A percentile compares a stretch with the other conserved stretches of the same genome.
phyloP scores from a whole-genome alignment of 805 yeast genomes.

The Yarrowia sp. region DNA sequence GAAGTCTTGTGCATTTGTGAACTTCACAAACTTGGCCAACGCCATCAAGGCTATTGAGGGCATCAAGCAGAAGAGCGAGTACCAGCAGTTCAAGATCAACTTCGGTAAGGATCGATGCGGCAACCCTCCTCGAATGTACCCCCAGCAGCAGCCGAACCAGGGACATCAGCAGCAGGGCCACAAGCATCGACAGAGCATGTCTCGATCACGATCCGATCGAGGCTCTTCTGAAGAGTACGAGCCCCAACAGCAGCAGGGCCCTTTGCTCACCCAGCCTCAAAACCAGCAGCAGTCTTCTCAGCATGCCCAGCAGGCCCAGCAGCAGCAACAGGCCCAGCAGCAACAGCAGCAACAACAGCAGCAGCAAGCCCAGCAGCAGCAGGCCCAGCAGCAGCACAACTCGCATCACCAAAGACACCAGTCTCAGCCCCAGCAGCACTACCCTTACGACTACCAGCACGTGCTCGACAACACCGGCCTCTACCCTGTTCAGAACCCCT shows the following conservation, averaged over 20 bases:
- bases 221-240: conserved; percentile 6
- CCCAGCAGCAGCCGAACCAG: conserved; percentile 15
- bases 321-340: neutral
- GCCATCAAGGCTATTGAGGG: conserved; percentile 93
- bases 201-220: conserved; percentile 18
- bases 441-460: conserved; percentile 6
- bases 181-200: neutral
- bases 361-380: neutral
- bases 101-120: conserved; percentile 97
- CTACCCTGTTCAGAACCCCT: conserved; percentile 20
- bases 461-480: conserved; percentile 4
- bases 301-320: neutral
- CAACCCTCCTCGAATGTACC: conserved; percentile 58
- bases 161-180: neutral
- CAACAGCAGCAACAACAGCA: neutral
- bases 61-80: conserved; percentile 66
- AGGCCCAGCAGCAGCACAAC: neutral
- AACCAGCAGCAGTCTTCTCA: neutral
- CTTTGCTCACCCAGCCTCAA: neutral
- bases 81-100: conserved; percentile 69
- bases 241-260: neutral
- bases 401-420: conserved; percentile 3
- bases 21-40: conserved; percentile 84
- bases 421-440: conserved; percentile 2
- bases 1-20: conserved; percentile 85